These are phyloP conservation scores for Fusarium sp. DNA, from an alignment of 2,329 filamentous ascomycete genomes.

Conservation along the genomic window DNA sequence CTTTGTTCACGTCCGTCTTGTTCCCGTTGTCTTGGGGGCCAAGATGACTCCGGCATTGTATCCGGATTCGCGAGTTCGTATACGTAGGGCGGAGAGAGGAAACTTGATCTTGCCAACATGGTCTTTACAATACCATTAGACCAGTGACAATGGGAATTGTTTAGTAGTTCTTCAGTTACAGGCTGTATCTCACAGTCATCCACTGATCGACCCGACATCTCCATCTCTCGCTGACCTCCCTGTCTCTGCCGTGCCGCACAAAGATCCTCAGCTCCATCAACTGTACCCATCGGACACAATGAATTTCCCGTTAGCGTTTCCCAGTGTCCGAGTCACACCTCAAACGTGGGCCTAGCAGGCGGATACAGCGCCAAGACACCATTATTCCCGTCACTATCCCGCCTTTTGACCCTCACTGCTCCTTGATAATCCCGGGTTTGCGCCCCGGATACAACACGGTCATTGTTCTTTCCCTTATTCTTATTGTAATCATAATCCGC, in stretches of 20 bases:
- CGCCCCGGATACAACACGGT: slow-evolving; percentile 29
- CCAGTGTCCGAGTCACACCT: slow-evolving; percentile 30
- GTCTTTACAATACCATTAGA: not conserved
- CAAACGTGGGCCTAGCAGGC: slow-evolving; percentile 34
- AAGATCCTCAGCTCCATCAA: slow-evolving; percentile 8
- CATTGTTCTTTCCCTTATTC: slow-evolving; percentile 21
- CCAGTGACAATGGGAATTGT: not conserved
- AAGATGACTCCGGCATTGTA: slow-evolving; percentile 6
- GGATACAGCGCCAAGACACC: slow-evolving; percentile 33
- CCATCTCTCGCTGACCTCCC: slow-evolving; percentile 1
- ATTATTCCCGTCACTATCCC: slow-evolving; percentile 48
- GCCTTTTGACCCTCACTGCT: slow-evolving; percentile 35
- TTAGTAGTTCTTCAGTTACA: not conserved
- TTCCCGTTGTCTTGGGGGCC: slow-evolving; percentile 32
- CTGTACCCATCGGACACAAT: slow-evolving; percentile 15
- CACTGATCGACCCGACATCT: not conserved
- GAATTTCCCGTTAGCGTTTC: slow-evolving; percentile 35
- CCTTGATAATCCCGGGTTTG: slow-evolving; percentile 40
- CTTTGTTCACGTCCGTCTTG: slow-evolving; percentile 39
- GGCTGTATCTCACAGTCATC: not conserved
- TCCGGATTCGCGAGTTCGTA: slow-evolving; percentile 5
- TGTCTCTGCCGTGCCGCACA: slow-evolving; percentile 27
- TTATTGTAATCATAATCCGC: slow-evolving; percentile 3
- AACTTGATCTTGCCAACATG: not conserved
- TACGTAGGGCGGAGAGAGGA: not conserved